Evolutionary conservation across 768 basidiomycete genomes (phyloP).

Genomic region (Agaricus blazei): DNA sequence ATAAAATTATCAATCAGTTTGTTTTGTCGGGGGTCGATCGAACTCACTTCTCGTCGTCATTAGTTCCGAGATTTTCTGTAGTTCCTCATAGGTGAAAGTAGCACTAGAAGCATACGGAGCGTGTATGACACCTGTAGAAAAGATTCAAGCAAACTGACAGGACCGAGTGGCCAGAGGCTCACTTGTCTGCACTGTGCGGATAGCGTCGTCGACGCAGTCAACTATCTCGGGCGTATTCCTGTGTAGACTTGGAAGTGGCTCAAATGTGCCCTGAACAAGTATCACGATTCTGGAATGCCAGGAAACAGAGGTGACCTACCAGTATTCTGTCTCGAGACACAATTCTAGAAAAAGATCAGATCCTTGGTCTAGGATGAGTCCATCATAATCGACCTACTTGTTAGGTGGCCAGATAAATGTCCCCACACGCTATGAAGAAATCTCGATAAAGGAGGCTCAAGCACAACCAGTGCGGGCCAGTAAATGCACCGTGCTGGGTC

Average conservation of each 20-base stretch:
- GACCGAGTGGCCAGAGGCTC: not conserved
- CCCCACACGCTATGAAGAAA: not conserved
- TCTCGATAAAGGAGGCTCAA: not conserved
- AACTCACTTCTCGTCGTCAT: not conserved
- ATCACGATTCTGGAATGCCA: not conserved
- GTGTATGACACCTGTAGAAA: not conserved
- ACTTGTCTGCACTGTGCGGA: slow-evolving; percentile 3
- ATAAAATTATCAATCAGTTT: not conserved
- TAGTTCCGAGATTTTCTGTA: slow-evolving; percentile 1
- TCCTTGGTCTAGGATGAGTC: not conserved
- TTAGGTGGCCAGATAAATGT: not conserved
- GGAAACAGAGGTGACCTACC: not conserved
- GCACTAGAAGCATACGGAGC: not conserved
- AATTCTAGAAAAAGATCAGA: not conserved
- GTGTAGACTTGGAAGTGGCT: not conserved
- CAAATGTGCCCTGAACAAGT: slow-evolving; percentile 1
- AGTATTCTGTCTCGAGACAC: slow-evolving; percentile 5
- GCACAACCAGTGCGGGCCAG: slow-evolving; percentile 1
- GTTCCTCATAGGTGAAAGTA: not conserved
- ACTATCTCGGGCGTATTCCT: not conserved
- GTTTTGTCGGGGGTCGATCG: not conserved
- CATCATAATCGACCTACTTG: not conserved
- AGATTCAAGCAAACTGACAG: not conserved
- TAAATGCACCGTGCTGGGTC: not conserved
- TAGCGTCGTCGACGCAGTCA: not conserved